Base-by-base conservation (phyloP, 345 rosid species). In the Populus alba region DNA sequence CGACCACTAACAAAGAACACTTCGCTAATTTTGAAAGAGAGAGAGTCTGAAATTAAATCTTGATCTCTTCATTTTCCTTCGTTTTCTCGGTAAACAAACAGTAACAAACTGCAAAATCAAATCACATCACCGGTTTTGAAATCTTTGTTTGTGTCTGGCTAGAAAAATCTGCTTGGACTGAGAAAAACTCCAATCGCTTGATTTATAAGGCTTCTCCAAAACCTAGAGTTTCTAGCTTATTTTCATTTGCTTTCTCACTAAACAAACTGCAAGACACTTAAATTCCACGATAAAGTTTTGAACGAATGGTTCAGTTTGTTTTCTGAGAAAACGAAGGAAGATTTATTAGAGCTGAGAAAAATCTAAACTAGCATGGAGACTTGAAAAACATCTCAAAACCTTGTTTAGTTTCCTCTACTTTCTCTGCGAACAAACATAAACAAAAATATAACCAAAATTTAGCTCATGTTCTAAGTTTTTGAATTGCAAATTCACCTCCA, bases 401-500 rank as follows among this genome's bases (percentile, higher is more conserved):
- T 45, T 25, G 27, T 49, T 57, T 35, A 6, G 27, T 29, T 66
- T 17, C 75, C 69, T 45, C 57, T 2, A 15, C 71, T 72, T 81
- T 51, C 74, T 53, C 66, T 25, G 67, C 23, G 76, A 75, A 31
- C 78, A 81, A 83, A 75, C 70, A 29, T 35, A 74, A 79, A 79
- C 61, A 35, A 49, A 41, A 68, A 7, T 5, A 31, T 15, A 31
- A 74, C 16, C 63, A 63, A 47, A 74, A 79, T 31, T 70, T 6
- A 51, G 69, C 41, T 31, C 2, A 8, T 12, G 70, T 68, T 18
- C 2, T 57, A 22, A 57, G 25, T 41, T 25, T 33, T 17, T 23
- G 11, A 37, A 65, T 18, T 33, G 63, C 45, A 35, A 73, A 75
- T 63, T 82, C 72, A 88, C 95, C 93, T 89, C 83, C 80, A 83